These are phyloP conservation scores for Aplosporella prunicola DNA, from an alignment of 2,329 filamentous ascomycete genomes.

Conservation along the genomic window DNA sequence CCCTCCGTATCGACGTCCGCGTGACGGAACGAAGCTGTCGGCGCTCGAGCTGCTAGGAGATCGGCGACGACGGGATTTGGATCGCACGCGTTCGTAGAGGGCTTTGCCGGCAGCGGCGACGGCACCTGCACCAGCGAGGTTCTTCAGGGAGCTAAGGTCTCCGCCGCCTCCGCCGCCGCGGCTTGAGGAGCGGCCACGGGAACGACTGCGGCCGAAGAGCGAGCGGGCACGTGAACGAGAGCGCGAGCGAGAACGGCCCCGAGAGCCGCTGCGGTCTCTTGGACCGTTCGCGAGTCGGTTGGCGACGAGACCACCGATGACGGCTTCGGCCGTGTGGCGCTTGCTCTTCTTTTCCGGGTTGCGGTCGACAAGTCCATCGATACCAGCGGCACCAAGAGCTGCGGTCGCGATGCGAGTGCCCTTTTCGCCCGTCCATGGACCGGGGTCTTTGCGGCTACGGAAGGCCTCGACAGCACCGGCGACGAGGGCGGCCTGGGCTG, in stretches of 20 bases:
- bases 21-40: conserved; percentile 44
- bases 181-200: conserved; percentile 41
- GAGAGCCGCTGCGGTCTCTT: conserved; percentile 56
- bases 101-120: conserved; percentile 43
- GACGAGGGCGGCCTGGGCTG: conserved; percentile 80
- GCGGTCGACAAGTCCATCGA: conserved; percentile 63
- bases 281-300: conserved; percentile 80
- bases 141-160: conserved; percentile 37
- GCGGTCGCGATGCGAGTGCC: conserved; percentile 86
- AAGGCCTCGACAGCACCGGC: conserved; percentile 90
- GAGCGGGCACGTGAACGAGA: conserved; percentile 58
- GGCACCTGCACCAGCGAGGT: conserved; percentile 40
- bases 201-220: conserved; percentile 36
- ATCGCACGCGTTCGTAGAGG: conserved; percentile 46
- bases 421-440: conserved; percentile 83
- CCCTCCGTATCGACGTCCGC: conserved; percentile 32
- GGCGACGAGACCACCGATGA: conserved; percentile 77
- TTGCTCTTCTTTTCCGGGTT: conserved; percentile 66
- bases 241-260: conserved; percentile 32
- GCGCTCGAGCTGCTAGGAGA: conserved; percentile 38
- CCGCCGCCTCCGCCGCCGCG: conserved; percentile 37
- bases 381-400: conserved; percentile 72
- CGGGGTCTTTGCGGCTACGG: conserved; percentile 78
- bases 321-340: conserved; percentile 74
- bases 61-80: conserved; percentile 40